phyloP scores from a whole-genome alignment of 495 filamentous ascomycete genomes.

The Trichoderma gamsii region DNA sequence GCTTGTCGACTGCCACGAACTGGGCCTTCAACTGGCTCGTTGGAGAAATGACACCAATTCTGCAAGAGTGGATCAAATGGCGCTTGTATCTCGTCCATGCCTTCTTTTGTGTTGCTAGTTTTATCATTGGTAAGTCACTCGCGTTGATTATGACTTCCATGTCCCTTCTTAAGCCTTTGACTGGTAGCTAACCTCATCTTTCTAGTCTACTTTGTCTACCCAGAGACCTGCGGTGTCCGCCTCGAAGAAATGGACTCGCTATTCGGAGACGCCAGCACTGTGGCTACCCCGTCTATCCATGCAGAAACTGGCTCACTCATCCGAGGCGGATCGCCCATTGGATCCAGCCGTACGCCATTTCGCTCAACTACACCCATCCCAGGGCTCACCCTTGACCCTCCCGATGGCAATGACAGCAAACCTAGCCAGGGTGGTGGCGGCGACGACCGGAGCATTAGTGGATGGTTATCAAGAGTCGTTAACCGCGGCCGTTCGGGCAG shows the following conservation, averaged over 20 bases:
- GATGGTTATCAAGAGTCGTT: constrained; percentile 45
- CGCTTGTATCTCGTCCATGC: constrained; percentile 90
- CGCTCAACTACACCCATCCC: constrained; percentile 31
- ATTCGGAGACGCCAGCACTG: constrained; percentile 80
- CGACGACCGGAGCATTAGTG: constrained; percentile 36
- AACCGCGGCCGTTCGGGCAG: constrained; percentile 28
- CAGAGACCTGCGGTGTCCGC: constrained; percentile 89
- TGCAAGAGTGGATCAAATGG: constrained; percentile 89
- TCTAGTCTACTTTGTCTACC: constrained; percentile 94
- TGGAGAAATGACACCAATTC: constrained; percentile 84
- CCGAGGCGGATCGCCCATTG: constrained; percentile 64
- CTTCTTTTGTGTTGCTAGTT: constrained; percentile 94
- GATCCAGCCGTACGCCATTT: constrained; percentile 49
- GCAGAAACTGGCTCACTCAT: constrained; percentile 71
- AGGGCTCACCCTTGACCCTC: constrained; percentile 36
- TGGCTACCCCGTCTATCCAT: constrained; percentile 43
- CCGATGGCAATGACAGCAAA: constrained; percentile 28
- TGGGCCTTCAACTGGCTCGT: constrained; percentile 99
- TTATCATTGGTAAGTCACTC: constrained; percentile 77
- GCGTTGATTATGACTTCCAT: background rate
- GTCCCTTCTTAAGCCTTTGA: background rate
- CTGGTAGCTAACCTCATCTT: constrained; percentile 21
- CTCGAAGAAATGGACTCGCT: constrained; percentile 92
- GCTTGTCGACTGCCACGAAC: constrained; percentile 91
- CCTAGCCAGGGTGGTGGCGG: constrained; percentile 26